Evolutionary conservation across 495 filamentous ascomycete species (phyloP), one percentile per base, ranked within the genome.

Genomic region (Lepidopterella palustris): DNA sequence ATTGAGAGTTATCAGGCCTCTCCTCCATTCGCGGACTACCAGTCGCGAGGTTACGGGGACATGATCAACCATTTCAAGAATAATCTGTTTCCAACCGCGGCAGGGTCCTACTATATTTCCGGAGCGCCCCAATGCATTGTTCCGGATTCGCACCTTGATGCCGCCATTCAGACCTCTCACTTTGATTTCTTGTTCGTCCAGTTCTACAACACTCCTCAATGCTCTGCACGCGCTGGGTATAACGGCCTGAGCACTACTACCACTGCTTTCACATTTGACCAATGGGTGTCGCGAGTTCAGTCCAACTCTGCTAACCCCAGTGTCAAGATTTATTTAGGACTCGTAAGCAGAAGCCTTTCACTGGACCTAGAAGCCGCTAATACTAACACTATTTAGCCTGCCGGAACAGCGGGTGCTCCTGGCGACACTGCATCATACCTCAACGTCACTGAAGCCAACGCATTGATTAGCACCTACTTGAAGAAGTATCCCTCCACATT

Each of bases 401-500:
- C 73, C 0, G 77, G 73, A 0, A 51, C 58, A 0, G 67, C 68
- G 1, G 79, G 75, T 1, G 68, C 61, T 0, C 50, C 35, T 25
- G 53, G 11, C 49, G 65, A 68, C 39, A 13, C 51, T 1, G 60
- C 69, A 0, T 77, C 67, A 57, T 84, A 83, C 64, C 63, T 85
- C 10, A 71, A 72, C 0, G 76, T 79, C 0, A 63, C 64, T 0
- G 78, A 86, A 57, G 79, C 76, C 18, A 65, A 71, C 32, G 63
- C 68, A 18, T 56, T 89, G 51, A 73, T 85, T 26, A 55, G 72
- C 1, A 71, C 74, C 32, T 84, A 81, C 65, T 75, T 79, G 61
- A 72, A 63, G 21, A 62, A 72, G n/a, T 78, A 79, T 58, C 72
- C 78, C 1, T 50, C 73, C 4, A 75, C 72, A 4, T 89, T 90